These are phyloP conservation scores for Hanseniaspora meyeri DNA, from an alignment of 805 yeast species.

Conservation along the genomic window DNA sequence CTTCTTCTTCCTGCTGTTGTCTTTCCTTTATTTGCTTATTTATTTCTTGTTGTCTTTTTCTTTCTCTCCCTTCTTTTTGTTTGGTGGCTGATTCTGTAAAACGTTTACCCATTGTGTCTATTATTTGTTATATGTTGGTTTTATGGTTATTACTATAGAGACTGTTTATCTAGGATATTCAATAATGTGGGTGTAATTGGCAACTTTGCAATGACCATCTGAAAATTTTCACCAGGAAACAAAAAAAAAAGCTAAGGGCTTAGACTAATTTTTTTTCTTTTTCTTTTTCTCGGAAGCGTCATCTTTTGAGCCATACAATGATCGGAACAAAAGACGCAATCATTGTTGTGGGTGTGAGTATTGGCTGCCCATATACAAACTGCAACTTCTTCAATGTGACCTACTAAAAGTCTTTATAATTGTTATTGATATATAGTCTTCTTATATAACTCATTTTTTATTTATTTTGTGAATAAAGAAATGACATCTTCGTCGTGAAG, in stretches of 20 bases:
- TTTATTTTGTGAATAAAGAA: constrained; percentile 69
- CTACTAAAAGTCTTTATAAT: too few relatives aligned
- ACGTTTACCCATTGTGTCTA: constrained; percentile 26
- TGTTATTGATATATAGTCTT: too few relatives aligned
- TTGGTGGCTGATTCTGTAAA: constrained; percentile 28
- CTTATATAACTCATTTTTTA: too few relatives aligned
- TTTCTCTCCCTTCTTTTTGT: constrained; percentile 27
- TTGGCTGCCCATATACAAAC: too few relatives aligned
- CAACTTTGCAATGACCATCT: not conserved
- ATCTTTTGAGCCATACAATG: too few relatives aligned
- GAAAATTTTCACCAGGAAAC: not conserved
- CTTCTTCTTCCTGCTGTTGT: constrained; percentile 24
- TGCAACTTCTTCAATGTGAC: too few relatives aligned
- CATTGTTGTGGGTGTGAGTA: too few relatives aligned
- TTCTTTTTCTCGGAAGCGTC: too few relatives aligned
- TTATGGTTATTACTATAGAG: too few relatives aligned
- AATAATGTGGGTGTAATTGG: not conserved
- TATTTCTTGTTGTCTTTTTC: constrained; percentile 26
- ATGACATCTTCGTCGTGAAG: constrained; percentile 92
- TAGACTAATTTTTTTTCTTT: too few relatives aligned
- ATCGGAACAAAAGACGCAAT: too few relatives aligned
- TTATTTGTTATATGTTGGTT: not conserved
- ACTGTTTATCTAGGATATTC: too few relatives aligned
- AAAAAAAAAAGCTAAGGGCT: not conserved
- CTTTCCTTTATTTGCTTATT: constrained; percentile 21